phyloP scores from a whole-genome alignment of 371 early-diverging fungal genomes.

The Nematocida sp. region DNA sequence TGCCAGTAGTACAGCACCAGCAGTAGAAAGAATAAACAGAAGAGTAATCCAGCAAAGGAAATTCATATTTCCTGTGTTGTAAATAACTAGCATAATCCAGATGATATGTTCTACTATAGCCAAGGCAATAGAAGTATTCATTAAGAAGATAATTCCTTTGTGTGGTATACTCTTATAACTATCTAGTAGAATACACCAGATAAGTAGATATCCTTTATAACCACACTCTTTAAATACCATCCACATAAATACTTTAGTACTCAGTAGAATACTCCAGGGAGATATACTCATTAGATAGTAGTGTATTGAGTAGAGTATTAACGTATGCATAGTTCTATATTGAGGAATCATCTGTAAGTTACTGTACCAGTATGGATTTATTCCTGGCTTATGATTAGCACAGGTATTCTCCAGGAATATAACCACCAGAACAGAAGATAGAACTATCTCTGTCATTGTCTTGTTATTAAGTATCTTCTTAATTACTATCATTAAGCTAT shows the following conservation, averaged over 20 bases:
- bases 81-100: slow-evolving; percentile 30
- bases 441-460: background rate
- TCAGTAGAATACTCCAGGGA: background rate
- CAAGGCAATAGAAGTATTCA: background rate
- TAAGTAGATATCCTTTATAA: slow-evolving; percentile 18
- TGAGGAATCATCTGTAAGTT: slow-evolving; percentile 42
- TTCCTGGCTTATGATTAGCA: background rate
- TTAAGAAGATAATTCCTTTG: background rate
- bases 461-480: background rate
- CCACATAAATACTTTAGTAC: slow-evolving; percentile 14
- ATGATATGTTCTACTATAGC: slow-evolving; percentile 7
- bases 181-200: slow-evolving; percentile 45
- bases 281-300: background rate
- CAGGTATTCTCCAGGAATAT: slow-evolving; percentile 12
- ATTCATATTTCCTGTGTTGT: slow-evolving; percentile 45
- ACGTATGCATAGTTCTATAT: background rate
- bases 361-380: slow-evolving; percentile 46
- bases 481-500: no score
- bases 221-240: slow-evolving; percentile 39
- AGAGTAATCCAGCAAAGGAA: slow-evolving; percentile 42
- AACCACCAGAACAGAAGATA: background rate
- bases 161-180: background rate
- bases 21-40: slow-evolving; percentile 11
- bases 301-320: slow-evolving; percentile 20
- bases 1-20: background rate